Evolutionary conservation across 352 stramenopile genomes (phyloP), one percentile per base, ranked within the genome.

Genomic region (Pythium phragmitis): DNA sequence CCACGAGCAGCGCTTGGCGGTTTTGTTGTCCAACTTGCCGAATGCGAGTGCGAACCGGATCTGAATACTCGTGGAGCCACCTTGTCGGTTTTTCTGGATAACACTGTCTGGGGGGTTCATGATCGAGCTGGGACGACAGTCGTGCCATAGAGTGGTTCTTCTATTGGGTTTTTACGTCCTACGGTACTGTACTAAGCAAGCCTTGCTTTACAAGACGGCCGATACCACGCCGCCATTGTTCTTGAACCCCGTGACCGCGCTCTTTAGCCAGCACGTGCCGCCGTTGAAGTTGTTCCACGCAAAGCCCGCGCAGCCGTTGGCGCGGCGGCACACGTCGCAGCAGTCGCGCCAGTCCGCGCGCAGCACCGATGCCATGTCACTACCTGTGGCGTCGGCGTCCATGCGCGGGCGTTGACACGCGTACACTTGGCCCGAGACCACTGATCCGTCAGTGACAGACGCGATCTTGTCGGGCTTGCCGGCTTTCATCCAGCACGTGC

Each of bases 261-360:
- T 77, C 61, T 90, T 88, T 23, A 88, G 66, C 68, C 72, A 89
- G 54, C 79, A 87, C 11, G 73, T 86, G 8, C 80, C 80, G 14
- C 72, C 66, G 45, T 80, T 83, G 68, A 69, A 72, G 61, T 73
- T 74, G 16, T 46, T 83, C 80, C 80, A 89, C 0, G 76, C 52
- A 36, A 67, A 66, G 17, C 42, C 63, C 12, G 33, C 56, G 21
- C 66, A 69, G 3, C 42, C 61, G 2, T 30, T 50, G 43, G 43
- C 28, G 28, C 43, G 43, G 19, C 43, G 43, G 12, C 43, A 50
- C 17, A 50, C 43, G n/a, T 19, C 43, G 19, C 43, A 30, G 43
- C 43, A 50, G n/a, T 50, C 43, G 43, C 43, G 43, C 43, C 43
- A 50, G 43, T 30, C 19, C 0, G 7, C n/a, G 43, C 43, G n/a